Evolutionary conservation across 495 filamentous ascomycete genomes (phyloP), one percentile per base, ranked within the genome.

Genomic region (Glonium stellatum): DNA sequence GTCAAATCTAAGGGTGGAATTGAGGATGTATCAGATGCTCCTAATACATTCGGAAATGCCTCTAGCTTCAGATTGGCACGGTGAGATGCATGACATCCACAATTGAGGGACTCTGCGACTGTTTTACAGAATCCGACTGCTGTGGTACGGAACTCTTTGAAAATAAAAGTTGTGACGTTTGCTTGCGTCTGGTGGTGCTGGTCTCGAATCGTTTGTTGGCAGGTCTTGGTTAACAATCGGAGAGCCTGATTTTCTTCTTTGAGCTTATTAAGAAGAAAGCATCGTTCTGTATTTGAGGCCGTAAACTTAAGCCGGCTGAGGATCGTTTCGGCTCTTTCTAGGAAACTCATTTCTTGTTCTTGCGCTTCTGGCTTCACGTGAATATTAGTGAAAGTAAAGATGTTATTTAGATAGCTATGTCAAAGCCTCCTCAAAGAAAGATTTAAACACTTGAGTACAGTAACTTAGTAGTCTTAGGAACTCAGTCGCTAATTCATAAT

Each of bases 1-100:
- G 88, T 54, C 8, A 39, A 15, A 15, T 39, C 36, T 8, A 39
- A 15, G 15, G 8, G 15, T 15, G 36, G 36, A 39, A 8, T 39
- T 15, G 15, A 39, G 36, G 36, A 8, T 15, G 8, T 39, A 15
- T 39, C 15, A 15, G 36, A 8, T 8, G 8, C 36, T 8, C 15
- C 15, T 39, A 15, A 8, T 8, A 39, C 15, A 8, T 15, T 39
- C 15, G 36, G 15, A 8, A 39, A 15, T 15, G 36, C 8, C 15
- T 39, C 36, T 15, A 39, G 36, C 36, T 39, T 39, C 36, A 39
- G 15, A 15, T 39, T 39, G 8, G 36, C 36, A n/a, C 36, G 36
- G 8, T 39, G 36, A 39, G 15, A 15, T 8, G 36, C 15, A 39
- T 8, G 8, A 15, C 36, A 39, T 8, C 8, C 15, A 15, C 36